Evolutionary conservation across 305 asterid genomes (phyloP).

Genomic region (Fraxinus floribunda): DNA sequence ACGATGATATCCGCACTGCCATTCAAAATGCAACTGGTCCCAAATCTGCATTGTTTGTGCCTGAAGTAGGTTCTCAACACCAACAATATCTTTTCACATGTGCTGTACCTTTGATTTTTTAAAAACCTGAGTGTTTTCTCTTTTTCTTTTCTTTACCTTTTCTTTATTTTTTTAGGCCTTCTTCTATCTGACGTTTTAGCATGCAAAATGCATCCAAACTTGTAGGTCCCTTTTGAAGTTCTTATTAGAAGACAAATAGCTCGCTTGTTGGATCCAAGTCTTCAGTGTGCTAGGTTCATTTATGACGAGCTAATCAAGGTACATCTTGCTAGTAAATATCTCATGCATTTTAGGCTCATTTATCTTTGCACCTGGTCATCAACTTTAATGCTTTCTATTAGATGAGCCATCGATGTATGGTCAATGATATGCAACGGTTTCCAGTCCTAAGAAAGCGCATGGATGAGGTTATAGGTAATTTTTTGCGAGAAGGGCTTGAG

Average conservation of each 20-base stretch:
- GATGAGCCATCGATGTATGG: conserved; percentile 84
- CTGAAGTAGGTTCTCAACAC: conserved; percentile 55
- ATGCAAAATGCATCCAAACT: conserved; percentile 24
- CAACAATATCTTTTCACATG: conserved; percentile 5
- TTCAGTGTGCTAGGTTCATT: conserved; percentile 85
- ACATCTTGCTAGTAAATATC: conserved; percentile 13
- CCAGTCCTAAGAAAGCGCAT: conserved; percentile 65
- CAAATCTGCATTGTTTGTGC: conserved; percentile 76
- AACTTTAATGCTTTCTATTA: conserved; percentile 29
- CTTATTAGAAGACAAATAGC: conserved; percentile 79
- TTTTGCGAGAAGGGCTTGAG: conserved; percentile 82
- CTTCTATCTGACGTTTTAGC: neutral
- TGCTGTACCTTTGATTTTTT: conserved; percentile 3
- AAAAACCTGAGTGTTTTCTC: neutral
- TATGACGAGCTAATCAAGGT: conserved; percentile 90
- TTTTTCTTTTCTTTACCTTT: neutral
- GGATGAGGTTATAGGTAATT: conserved; percentile 69
- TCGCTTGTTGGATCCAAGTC: conserved; percentile 91
- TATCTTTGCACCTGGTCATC: conserved; percentile 27
- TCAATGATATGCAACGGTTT: conserved; percentile 72
- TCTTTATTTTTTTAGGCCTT: neutral
- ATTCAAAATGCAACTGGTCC: conserved; percentile 90
- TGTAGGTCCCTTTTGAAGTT: conserved; percentile 89
- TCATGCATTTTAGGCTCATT: conserved; percentile 6
- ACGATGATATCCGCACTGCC: conserved; percentile 84